Percentiles rank a stretch among this genome's conserved stretches.
These are phyloP conservation scores for Coriolopsis trogii DNA, from an alignment of 1,284 basidiomycete species.

Conservation along the genomic window DNA sequence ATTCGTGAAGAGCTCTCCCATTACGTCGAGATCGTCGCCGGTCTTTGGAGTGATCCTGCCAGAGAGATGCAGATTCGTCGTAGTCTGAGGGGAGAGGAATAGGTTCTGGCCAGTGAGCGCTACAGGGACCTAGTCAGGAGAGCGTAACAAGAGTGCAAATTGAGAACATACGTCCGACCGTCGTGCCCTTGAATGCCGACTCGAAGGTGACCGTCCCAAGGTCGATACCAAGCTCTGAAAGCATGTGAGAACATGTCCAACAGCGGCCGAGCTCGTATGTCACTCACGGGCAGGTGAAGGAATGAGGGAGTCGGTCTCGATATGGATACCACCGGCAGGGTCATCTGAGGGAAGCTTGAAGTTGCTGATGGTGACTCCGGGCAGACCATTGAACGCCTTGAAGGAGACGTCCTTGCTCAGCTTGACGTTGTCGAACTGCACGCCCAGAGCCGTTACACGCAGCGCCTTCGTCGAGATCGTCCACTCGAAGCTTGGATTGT, in stretches of 20 bases:
- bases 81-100: constrained; percentile 53
- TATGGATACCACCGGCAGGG: constrained; percentile 69
- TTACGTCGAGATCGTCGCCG: constrained; percentile 52
- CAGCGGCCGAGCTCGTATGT: not conserved
- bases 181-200: constrained; percentile 55
- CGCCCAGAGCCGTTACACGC: constrained; percentile 67
- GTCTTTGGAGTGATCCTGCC: constrained; percentile 69
- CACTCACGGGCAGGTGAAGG: constrained; percentile 67
- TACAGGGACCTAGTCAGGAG: constrained; percentile 21
- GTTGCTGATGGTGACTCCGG: constrained; percentile 70
- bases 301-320: constrained; percentile 68
- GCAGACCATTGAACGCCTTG: constrained; percentile 73
- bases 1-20: constrained; percentile 69
- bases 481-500: constrained; percentile 72
- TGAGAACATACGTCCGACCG: constrained; percentile 54
- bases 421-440: constrained; percentile 68
- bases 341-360: constrained; percentile 70
- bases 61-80: constrained; percentile 54
- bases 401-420: constrained; percentile 68
- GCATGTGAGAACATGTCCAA: not conserved
- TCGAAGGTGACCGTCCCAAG: constrained; percentile 72
- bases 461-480: constrained; percentile 67
- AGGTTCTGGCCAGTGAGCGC: constrained; percentile 55
- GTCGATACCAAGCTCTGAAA: constrained; percentile 69
- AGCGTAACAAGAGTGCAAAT: not conserved